Evolutionary conservation across 306 rosid species (phyloP).

Genomic region (Casuarina glauca): DNA sequence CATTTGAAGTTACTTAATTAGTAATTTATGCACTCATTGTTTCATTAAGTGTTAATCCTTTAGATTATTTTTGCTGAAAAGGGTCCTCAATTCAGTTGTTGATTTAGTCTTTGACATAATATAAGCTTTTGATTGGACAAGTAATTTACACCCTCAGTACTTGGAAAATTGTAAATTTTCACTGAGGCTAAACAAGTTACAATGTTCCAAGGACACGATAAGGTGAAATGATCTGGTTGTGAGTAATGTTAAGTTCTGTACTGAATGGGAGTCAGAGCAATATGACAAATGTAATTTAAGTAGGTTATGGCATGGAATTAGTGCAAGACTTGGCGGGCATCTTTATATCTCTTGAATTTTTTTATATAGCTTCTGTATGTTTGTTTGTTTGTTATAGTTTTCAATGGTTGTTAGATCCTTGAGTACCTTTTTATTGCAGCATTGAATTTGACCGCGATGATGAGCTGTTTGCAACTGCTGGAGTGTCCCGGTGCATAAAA

Average conservation of each 20-base stretch:
- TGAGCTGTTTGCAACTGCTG: slow-evolving; percentile 95
- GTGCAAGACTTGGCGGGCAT: not conserved
- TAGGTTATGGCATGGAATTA: not conserved
- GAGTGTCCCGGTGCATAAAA: slow-evolving; percentile 95
- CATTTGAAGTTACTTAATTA: not conserved
- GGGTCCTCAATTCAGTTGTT: not conserved
- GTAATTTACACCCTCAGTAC: not conserved
- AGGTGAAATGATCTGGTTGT: not conserved
- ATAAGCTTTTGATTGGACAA: not conserved
- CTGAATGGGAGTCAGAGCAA: not conserved
- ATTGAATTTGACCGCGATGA: slow-evolving; percentile 95
- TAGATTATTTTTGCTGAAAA: not conserved
- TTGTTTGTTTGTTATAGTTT: slow-evolving; percentile 1
- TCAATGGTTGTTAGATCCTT: slow-evolving; percentile 21
- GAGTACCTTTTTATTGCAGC: slow-evolving; percentile 54
- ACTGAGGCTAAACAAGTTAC: not conserved
- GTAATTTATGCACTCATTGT: not conserved
- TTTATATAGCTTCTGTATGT: not conserved
- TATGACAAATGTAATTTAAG: not conserved
- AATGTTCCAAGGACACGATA: not conserved
- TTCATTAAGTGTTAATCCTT: not conserved
- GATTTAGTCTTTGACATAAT: not conserved
- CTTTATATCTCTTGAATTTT: not conserved
- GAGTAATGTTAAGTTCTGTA: not conserved
- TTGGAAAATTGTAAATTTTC: not conserved